Evolutionary conservation across 768 basidiomycete genomes (phyloP).

Genomic region (Tricholoma terreum): DNA sequence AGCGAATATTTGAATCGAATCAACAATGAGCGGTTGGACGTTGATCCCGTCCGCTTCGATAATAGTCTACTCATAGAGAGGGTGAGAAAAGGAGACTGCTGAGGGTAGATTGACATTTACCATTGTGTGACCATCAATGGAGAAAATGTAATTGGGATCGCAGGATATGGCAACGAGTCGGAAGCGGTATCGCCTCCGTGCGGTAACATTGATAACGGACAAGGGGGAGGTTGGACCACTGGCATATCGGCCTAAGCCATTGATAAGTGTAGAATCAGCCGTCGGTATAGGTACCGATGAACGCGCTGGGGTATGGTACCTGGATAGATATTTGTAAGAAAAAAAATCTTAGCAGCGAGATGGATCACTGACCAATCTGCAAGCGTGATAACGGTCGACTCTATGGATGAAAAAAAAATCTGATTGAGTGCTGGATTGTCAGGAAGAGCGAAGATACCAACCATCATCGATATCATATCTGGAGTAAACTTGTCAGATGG

Average conservation of each 20-base stretch:
- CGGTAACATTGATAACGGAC: slow-evolving; percentile 37
- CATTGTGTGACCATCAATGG: slow-evolving; percentile 23
- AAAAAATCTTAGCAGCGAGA: not conserved
- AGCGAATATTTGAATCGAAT: slow-evolving; percentile 35
- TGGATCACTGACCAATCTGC: slow-evolving; percentile 25
- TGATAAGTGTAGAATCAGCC: slow-evolving; percentile 21
- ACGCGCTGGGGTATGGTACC: slow-evolving; percentile 14
- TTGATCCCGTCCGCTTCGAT: slow-evolving; percentile 38
- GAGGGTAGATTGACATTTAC: slow-evolving; percentile 6
- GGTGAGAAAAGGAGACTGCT: not conserved
- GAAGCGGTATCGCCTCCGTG: slow-evolving; percentile 42
- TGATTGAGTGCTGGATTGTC: slow-evolving; percentile 4
- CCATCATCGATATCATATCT: slow-evolving; percentile 14
- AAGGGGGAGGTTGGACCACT: slow-evolving; percentile 35
- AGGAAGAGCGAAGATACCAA: not conserved
- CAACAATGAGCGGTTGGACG: slow-evolving; percentile 31
- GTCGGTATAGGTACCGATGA: slow-evolving; percentile 3
- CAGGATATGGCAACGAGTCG: slow-evolving; percentile 41
- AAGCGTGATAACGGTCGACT: slow-evolving; percentile 28
- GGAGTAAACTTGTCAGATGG: not conserved
- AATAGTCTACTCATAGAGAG: slow-evolving; percentile 13
- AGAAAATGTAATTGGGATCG: slow-evolving; percentile 28
- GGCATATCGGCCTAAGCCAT: slow-evolving; percentile 40
- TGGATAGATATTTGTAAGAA: not conserved
- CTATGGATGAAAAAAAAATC: not conserved